Percentiles rank a stretch among this genome's conserved stretches.
Conservation (phyloP, 2,329 filamentous ascomycete species). For the Penicillium crustosum region DNA sequence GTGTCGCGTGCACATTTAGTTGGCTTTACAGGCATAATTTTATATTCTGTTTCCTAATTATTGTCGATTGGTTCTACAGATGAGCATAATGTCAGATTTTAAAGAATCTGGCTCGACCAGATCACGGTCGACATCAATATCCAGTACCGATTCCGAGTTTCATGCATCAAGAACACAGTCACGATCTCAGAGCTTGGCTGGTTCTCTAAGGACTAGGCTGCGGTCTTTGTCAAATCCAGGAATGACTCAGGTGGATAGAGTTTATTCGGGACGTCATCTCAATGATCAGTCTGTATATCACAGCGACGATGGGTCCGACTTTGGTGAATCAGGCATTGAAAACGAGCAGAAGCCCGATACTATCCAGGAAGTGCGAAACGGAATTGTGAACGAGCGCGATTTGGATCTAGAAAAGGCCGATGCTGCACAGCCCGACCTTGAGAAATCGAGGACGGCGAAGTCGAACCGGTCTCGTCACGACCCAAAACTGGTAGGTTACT, state of each 20-base stretch:
- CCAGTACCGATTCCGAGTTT: conserved; percentile 17
- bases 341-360: conserved; percentile 16
- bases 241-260: conserved; percentile 21
- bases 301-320: conserved; percentile 21
- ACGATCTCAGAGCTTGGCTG: conserved; percentile 2
- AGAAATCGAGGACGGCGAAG: conserved; percentile 25
- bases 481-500: conserved; percentile 26
- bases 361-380: conserved; percentile 25
- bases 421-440: conserved; percentile 16
- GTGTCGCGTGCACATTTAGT: neutral
- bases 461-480: conserved; percentile 25
- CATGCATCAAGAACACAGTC: conserved; percentile 6
- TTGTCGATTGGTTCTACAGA: neutral
- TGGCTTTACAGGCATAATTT: neutral
- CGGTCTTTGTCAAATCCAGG: conserved; percentile 20
- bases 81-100: conserved; percentile 14
- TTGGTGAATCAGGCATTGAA: neutral
- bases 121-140: conserved; percentile 19
- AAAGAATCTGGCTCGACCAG: conserved; percentile 6
- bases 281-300: conserved; percentile 38
- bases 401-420: conserved; percentile 27
- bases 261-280: conserved; percentile 34
- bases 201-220: conserved; percentile 8
- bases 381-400: conserved; percentile 30
- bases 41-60: neutral